Evolutionary conservation across 2,329 filamentous ascomycete species (phyloP).

Genomic region (Phialophora macrospora): DNA sequence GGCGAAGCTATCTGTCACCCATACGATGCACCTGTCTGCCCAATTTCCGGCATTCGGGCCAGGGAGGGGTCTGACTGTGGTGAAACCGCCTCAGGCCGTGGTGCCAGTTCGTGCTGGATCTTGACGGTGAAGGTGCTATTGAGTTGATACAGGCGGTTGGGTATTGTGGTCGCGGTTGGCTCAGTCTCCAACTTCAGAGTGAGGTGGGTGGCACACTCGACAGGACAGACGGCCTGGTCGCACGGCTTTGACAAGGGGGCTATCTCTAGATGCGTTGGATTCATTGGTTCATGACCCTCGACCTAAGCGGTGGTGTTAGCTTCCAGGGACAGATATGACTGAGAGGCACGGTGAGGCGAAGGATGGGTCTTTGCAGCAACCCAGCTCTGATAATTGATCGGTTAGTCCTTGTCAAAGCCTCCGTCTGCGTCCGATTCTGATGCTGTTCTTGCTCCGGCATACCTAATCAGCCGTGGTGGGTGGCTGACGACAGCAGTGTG

Average conservation of each 20-base stretch:
- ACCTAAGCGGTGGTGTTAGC: not conserved
- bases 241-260: not conserved
- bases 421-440: not conserved
- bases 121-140: not conserved
- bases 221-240: not conserved
- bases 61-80: not conserved
- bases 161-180: not conserved
- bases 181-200: not conserved
- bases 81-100: not conserved
- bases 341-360: slow-evolving; percentile 14
- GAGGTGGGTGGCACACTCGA: not conserved
- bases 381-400: not conserved
- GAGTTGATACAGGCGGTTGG: not conserved
- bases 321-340: not conserved
- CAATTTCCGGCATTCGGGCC: not conserved
- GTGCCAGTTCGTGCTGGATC: not conserved
- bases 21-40: not conserved
- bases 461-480: not conserved
- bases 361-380: not conserved
- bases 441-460: not conserved
- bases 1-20: not conserved
- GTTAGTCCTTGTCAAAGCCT: not conserved
- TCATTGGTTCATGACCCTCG: not conserved
- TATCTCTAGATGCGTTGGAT: not conserved
- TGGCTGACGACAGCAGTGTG: not conserved